Conservation (phyloP, 352 stramenopile species). For the Stramenopiles sp. region DNA sequence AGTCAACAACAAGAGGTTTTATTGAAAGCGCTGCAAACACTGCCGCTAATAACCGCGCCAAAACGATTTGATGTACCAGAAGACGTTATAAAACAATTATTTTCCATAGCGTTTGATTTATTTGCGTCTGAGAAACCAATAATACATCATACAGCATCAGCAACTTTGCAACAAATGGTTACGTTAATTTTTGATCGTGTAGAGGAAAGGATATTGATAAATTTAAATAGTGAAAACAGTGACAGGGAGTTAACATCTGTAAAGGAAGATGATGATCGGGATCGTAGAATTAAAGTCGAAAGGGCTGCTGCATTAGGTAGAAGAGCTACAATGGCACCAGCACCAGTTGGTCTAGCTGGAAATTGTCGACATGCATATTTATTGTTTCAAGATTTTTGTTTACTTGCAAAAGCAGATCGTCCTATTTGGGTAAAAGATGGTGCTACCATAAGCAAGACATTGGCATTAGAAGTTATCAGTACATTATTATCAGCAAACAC, state of each 20-base stretch:
- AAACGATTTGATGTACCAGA: background rate
- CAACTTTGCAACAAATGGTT: background rate
- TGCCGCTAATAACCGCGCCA: conserved; percentile 34
- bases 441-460: background rate
- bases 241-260: no score
- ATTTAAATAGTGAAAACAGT: no score
- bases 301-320: background rate
- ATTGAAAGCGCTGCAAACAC: conserved; percentile 59
- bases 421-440: background rate
- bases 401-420: background rate
- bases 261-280: background rate
- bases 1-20: conserved; percentile 59
- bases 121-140: background rate
- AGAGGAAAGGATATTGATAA: background rate
- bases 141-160: background rate
- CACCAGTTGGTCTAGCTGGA: background rate
- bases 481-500: background rate
- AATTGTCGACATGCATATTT: background rate
- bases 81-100: background rate
- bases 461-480: background rate
- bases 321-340: background rate
- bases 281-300: background rate
- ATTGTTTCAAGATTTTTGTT: background rate
- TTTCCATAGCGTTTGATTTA: background rate
- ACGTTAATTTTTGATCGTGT: background rate